These are phyloP conservation scores for Trypanosoma vivax DNA, from an alignment of 208 protist genomes.

Conservation along the genomic window DNA sequence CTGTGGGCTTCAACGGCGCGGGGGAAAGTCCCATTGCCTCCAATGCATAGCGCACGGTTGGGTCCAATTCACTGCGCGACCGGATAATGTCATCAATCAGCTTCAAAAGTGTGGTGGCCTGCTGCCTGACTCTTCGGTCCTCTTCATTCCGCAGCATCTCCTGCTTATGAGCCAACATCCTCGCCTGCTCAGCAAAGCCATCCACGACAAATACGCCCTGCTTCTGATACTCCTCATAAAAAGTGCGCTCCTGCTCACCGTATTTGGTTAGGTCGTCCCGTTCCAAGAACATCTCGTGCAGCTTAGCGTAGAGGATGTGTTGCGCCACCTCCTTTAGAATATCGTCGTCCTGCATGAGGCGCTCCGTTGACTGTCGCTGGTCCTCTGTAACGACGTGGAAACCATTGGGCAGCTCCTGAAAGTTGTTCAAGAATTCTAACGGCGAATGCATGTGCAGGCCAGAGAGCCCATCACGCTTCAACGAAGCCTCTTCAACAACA, in stretches of 20 bases:
- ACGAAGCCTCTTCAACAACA: slow-evolving; percentile 60
- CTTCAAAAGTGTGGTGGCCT: slow-evolving; percentile 39
- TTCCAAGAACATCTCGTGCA: slow-evolving; percentile 61
- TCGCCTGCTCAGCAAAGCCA: neutral
- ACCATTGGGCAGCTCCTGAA: neutral
- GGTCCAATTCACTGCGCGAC: slow-evolving; percentile 25
- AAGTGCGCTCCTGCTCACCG: slow-evolving; percentile 46
- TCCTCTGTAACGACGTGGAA: slow-evolving; percentile 7
- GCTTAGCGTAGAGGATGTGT: slow-evolving; percentile 49
- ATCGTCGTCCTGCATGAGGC: slow-evolving; percentile 12
- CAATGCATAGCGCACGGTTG: slow-evolving; percentile 39
- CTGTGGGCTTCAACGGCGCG: slow-evolving; percentile 9
- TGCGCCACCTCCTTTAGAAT: slow-evolving; percentile 18
- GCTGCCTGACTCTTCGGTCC: slow-evolving; percentile 16
- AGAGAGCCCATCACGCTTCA: slow-evolving; percentile 70
- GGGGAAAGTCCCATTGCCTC: slow-evolving; percentile 53
- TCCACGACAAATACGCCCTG: slow-evolving; percentile 24
- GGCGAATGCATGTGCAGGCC: slow-evolving; percentile 52
- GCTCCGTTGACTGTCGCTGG: slow-evolving; percentile 7
- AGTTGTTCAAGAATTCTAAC: slow-evolving; percentile 28
- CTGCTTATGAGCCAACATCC: neutral
- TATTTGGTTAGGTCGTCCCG: slow-evolving; percentile 47
- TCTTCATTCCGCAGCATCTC: slow-evolving; percentile 19
- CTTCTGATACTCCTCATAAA: slow-evolving; percentile 45
- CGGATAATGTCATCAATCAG: slow-evolving; percentile 62